Evolutionary conservation across 495 filamentous ascomycete genomes (phyloP).

Genomic region (Oleoguttula mirabilis): DNA sequence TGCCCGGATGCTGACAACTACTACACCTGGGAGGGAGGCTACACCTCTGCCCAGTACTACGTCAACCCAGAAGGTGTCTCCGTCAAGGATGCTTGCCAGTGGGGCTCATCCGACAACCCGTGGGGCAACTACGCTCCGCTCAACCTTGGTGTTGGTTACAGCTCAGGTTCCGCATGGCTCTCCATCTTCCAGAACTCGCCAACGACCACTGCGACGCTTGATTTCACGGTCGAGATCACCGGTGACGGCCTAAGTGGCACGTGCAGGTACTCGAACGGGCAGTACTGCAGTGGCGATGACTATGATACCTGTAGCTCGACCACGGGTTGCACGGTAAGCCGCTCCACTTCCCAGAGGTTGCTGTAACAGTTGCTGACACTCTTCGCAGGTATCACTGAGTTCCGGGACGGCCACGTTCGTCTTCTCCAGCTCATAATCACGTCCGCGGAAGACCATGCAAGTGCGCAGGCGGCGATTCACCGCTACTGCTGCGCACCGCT

Average conservation of each 20-base stretch:
- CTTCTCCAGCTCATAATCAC: slow-evolving; percentile 15
- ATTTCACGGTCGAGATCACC: slow-evolving; percentile 61
- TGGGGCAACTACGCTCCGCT: slow-evolving; percentile 85
- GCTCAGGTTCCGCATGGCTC: slow-evolving; percentile 57
- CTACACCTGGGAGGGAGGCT: slow-evolving; percentile 62
- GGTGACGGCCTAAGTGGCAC: slow-evolving; percentile 51
- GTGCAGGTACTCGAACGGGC: slow-evolving; percentile 61
- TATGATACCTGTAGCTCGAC: slow-evolving; percentile 20
- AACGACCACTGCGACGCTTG: slow-evolving; percentile 48
- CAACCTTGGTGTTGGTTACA: slow-evolving; percentile 68
- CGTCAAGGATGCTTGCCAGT: slow-evolving; percentile 61
- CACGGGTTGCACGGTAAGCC: slow-evolving; percentile 30
- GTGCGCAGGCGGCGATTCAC: too few relatives aligned
- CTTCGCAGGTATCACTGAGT: slow-evolving; percentile 16
- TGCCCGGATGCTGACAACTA: slow-evolving; percentile 57
- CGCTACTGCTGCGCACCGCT: too few relatives aligned
- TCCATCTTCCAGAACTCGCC: slow-evolving; percentile 61
- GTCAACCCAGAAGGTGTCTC: slow-evolving; percentile 68
- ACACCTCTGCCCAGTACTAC: slow-evolving; percentile 92
- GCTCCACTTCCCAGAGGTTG: neutral
- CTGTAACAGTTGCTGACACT: neutral
- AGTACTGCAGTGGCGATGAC: slow-evolving; percentile 39
- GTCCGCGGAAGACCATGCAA: neutral
- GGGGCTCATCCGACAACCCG: slow-evolving; percentile 46
- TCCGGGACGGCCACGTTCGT: slow-evolving; percentile 21